Base-by-base conservation (phyloP, 495 filamentous ascomycete species). In the Talaromyces ruber region DNA sequence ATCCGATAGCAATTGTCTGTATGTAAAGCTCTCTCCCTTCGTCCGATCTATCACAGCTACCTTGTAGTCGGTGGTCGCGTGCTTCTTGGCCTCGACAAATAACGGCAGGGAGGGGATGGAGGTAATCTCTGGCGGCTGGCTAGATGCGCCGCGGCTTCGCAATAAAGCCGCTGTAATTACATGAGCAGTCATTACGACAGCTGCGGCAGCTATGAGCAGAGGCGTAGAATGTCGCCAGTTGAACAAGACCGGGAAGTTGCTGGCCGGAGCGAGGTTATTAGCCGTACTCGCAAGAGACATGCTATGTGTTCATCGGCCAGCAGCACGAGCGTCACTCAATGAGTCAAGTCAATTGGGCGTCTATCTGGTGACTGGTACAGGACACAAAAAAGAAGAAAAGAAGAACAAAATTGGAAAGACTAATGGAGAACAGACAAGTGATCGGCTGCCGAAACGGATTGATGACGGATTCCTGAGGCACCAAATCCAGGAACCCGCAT, bases 1-100 rank as follows among this genome's bases (percentile, higher is more conserved):
- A 78, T 96, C 91, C 12, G 82, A 78, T 22, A 96, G 79, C 59
- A 97, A 78, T 66, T 90, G 84, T 51, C 88, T 86, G 69, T 92
- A 97, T 6, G 84, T 90, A 71, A 94, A 96, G 0, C 77, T 77
- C 43, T 88, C 77, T 14, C 86, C 84, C 47, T 89, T 91, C 22
- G 79, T 70, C 8, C 86, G 86, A 72, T 96, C 91, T 32, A 93
- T 76, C 21, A 94, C 78, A 4, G 83, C 91, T n/a, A 85, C 86
- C 34, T 81, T 71, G 14, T 85, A 82, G 65, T 89, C 83, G 66
- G 88, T 87, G 22, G 78, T 79, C 25, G 84, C 73, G 63, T 73
- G 67, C 16, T 73, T 29, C 59, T 67, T 71, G 12, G 76, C 76
- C 29, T 68, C 80, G 61, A 93, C 82, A 76, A 97, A 92, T 50